Percentiles rank a stretch among this genome's conserved stretches.
Evolutionary conservation across 306 rosid genomes (phyloP).

Genomic region (Pueraria montana): DNA sequence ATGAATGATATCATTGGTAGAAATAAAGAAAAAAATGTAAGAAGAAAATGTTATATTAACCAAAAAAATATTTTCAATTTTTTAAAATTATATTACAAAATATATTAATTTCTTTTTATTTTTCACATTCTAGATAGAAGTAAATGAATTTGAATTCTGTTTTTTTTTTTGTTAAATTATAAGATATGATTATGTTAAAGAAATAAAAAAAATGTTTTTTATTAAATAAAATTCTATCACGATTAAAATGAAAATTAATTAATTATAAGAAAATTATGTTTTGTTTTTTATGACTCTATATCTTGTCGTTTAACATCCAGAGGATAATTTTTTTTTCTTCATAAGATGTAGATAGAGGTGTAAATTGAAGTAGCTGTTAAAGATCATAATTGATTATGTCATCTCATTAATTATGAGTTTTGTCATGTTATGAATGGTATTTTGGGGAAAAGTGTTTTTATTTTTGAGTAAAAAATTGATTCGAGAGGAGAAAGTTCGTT

Average conservation of each 20-base stretch:
- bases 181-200: neutral
- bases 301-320: neutral
- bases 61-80: neutral
- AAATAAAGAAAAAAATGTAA: neutral
- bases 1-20: neutral
- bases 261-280: neutral
- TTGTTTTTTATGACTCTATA: neutral
- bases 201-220: neutral
- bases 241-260: neutral
- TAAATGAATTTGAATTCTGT: neutral
- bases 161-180: neutral
- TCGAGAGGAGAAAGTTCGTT: neutral
- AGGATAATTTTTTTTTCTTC: neutral
- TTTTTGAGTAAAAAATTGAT: neutral
- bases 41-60: neutral
- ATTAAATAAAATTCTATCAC: neutral
- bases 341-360: neutral
- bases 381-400: neutral
- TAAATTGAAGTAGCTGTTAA: neutral
- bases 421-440: neutral
- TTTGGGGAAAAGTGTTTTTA: neutral
- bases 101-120: no score
- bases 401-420: constrained; percentile 5
- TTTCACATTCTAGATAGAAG: neutral
- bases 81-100: neutral